Conservation (phyloP, 2,329 filamentous ascomycete genomes). For the Leptographium galeiforme region DNA sequence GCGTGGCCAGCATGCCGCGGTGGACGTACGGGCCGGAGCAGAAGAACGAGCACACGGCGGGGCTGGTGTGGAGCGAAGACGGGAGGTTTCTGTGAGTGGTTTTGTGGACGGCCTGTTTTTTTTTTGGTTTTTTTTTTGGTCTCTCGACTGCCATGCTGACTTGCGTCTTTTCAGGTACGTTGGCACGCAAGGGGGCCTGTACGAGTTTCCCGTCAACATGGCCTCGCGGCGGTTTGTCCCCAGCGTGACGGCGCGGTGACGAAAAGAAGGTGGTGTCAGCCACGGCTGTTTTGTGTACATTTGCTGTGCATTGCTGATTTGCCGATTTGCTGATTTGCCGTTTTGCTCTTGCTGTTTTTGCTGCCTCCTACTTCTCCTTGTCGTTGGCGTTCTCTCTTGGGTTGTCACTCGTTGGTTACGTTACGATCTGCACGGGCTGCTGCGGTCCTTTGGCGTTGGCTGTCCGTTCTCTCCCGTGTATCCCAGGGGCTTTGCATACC, state of each 20-base stretch:
- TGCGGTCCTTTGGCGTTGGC: background rate
- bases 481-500: no score
- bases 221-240: slow-evolving; percentile 46
- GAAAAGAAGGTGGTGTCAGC: no score
- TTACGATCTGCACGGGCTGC: background rate
- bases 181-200: slow-evolving; percentile 59
- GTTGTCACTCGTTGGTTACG: background rate
- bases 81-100: slow-evolving; percentile 42
- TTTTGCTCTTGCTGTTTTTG: background rate
- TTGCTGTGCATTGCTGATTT: no score
- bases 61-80: slow-evolving; percentile 48
- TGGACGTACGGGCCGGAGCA: slow-evolving; percentile 27
- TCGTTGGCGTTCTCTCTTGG: background rate
- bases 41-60: slow-evolving; percentile 50
- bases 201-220: slow-evolving; percentile 57
- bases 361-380: background rate
- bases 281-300: background rate
- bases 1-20: background rate
- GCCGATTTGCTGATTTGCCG: background rate
- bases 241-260: slow-evolving; percentile 38
- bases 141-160: background rate
- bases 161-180: slow-evolving; percentile 35
- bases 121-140: slow-evolving; percentile 3
- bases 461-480: no score
- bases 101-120: background rate